Evolutionary conservation across 225 moss, liverwort and hornwort genomes (phyloP).

Genomic region (Sphagnum contortum): DNA sequence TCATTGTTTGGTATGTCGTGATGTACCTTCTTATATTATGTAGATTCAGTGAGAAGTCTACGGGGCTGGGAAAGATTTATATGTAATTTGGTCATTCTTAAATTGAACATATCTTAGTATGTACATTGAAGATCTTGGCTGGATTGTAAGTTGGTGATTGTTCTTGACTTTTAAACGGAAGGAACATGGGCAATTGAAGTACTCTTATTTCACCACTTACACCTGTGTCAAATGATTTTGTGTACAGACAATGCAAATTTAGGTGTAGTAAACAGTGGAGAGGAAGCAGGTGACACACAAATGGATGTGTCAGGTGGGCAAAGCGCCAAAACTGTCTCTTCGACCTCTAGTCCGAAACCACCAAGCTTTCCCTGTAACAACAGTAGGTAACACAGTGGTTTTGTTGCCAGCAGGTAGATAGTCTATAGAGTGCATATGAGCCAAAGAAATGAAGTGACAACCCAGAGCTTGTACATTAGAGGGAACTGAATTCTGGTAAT

Average conservation of each 20-base stretch:
- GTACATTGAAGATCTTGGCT: too few species aligned
- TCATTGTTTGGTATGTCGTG: slow-evolving; percentile 72
- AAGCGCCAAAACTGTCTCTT: slow-evolving; percentile 50
- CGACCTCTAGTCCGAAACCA: slow-evolving; percentile 42
- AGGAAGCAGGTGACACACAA: slow-evolving; percentile 60
- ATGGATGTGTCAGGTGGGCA: slow-evolving; percentile 69
- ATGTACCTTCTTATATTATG: too few species aligned
- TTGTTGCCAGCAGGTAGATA: slow-evolving; percentile 14
- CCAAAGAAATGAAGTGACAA: slow-evolving; percentile 21
- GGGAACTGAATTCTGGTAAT: slow-evolving; percentile 26
- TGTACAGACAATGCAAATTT: slow-evolving; percentile 60
- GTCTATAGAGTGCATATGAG: slow-evolving; percentile 31
- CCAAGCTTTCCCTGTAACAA: slow-evolving; percentile 49
- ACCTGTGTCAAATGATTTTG: not conserved
- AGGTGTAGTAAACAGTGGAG: slow-evolving; percentile 38
- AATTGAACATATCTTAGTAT: too few species aligned
- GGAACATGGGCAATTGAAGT: not conserved
- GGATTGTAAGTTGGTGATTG: too few species aligned
- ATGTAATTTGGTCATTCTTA: too few species aligned
- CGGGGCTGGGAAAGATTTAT: too few species aligned
- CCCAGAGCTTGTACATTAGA: slow-evolving; percentile 72
- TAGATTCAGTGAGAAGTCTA: too few species aligned
- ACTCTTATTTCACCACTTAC: not conserved
- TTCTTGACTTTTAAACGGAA: not conserved
- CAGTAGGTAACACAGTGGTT: slow-evolving; percentile 49